Evolutionary conservation across 805 yeast genomes (phyloP), one percentile per base, ranked within the genome.

Genomic region (Nakazawaea ambrosiae): DNA sequence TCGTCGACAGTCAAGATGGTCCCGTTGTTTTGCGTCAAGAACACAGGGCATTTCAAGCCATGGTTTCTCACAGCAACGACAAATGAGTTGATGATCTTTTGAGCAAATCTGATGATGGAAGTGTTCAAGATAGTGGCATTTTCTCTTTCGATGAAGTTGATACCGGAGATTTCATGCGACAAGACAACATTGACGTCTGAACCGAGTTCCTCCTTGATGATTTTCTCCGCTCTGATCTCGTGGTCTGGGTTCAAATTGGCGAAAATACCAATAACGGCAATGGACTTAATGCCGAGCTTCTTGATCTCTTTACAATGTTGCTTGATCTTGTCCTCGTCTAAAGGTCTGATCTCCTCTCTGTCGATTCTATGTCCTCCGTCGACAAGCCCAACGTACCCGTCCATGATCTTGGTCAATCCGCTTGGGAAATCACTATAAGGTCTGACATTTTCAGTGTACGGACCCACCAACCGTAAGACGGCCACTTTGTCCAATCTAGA

Each of bases 61-160:
- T 60, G 46, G 1, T 47, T 40, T 27, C 52, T 50, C 12, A 66
- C 55, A 0, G 75, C 68, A 23, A 49, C 43, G n/a, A 53, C 54
- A 43, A 66, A 69, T 1, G 69, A 58, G 15, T 49, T 39, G 39
- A 68, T 64, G 34, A 66, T 65, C 37, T 57, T 60, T 25, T 49
- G 55, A 6, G 73, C 75, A 51, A 68, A 69, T 16, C 52, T 44
- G 48, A 60, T 52, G 36, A 67, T 64, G 1, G 72, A 55, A 6
- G 74, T 70, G 47, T 70, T 70, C 39, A 70, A 50, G 28, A 69
- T 68, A 3, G 73, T 48, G 5, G 71, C 66, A 46, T 69, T 69
- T 45, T 69, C 75, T 45, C 76, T 58, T 38, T 66, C 71, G 12
- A 70, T 45, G 36, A 50, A 57, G 1, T 73, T 74, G 36, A 68